Evolutionary conservation across 2,329 filamentous ascomycete species (phyloP).

Genomic region (Lecanicillium sp.): DNA sequence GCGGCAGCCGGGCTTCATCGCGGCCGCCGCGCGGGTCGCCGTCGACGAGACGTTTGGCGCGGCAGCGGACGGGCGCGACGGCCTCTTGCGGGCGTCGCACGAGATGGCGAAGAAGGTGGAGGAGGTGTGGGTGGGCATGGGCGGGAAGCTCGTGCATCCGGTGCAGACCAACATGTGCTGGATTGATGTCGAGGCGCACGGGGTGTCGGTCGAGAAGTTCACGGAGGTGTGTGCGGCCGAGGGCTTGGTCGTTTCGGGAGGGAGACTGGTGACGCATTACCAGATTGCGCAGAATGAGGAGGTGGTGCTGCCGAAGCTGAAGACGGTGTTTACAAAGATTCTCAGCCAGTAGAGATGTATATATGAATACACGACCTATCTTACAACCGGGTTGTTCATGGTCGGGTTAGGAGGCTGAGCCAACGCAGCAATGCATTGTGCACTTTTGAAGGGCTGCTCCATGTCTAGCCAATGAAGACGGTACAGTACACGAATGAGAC

Average conservation of each 20-base stretch:
- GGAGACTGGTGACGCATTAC: constrained; percentile 43
- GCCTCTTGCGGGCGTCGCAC: constrained; percentile 56
- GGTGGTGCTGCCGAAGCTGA: constrained; percentile 52
- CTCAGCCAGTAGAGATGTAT: constrained; percentile 18
- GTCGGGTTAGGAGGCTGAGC: too few relatives aligned
- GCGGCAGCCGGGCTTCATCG: constrained; percentile 65
- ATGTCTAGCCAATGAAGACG: too few relatives aligned
- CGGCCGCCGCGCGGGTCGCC: constrained; percentile 64
- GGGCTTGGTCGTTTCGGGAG: constrained; percentile 36
- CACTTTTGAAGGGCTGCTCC: too few relatives aligned
- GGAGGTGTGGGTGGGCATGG: constrained; percentile 62
- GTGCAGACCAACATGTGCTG: constrained; percentile 92
- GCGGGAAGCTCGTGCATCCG: constrained; percentile 61
- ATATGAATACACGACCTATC: too few relatives aligned
- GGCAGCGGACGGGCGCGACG: constrained; percentile 37
- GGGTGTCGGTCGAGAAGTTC: constrained; percentile 35
- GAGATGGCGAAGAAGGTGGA: constrained; percentile 57
- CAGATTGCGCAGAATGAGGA: constrained; percentile 58
- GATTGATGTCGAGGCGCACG: constrained; percentile 63
- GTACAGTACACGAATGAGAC: too few relatives aligned
- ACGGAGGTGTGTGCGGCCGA: constrained; percentile 33
- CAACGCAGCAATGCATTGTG: too few relatives aligned
- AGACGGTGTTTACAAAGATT: constrained; percentile 44
- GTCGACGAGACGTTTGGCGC: constrained; percentile 45
- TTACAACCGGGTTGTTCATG: too few relatives aligned